A percentile compares a stretch with the other conserved stretches of the same genome.
These are phyloP conservation scores for Populus euphratica DNA, from an alignment of 345 rosid species.

Conservation along the genomic window DNA sequence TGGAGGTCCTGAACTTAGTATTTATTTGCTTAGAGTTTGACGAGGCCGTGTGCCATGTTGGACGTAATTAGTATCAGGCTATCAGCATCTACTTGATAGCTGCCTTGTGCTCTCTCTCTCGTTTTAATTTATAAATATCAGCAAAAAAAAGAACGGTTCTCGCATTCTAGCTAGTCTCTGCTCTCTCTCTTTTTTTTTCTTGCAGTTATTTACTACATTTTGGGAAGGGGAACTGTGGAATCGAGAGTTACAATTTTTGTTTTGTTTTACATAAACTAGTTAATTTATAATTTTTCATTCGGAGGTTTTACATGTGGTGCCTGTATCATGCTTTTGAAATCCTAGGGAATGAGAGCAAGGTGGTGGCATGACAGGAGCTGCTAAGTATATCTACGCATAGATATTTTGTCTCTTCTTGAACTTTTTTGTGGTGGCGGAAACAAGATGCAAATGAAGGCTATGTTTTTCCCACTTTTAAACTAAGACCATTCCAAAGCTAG, in stretches of 20 bases:
- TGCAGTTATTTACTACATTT: background rate
- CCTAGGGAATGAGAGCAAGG: background rate
- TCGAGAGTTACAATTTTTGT: too few species aligned
- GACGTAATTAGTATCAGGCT: background rate
- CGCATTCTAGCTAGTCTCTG: too few species aligned
- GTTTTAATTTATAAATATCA: background rate
- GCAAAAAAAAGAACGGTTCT: background rate
- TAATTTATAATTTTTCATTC: too few species aligned
- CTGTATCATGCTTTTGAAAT: background rate
- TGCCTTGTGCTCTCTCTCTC: too few species aligned
- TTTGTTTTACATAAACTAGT: too few species aligned
- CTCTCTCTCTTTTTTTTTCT: background rate
- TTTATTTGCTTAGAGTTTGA: constrained; percentile 70
- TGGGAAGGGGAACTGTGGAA: background rate
- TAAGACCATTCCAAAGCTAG: background rate
- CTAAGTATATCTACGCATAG: constrained; percentile 2
- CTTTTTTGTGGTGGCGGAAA: background rate
- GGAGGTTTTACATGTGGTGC: too few species aligned
- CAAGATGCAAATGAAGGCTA: background rate
- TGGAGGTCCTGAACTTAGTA: constrained; percentile 92
- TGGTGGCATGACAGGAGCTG: background rate
- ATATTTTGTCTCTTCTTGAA: background rate
- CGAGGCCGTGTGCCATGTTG: too few species aligned
- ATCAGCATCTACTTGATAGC: background rate
- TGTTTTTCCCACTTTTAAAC: background rate